A percentile compares a stretch with the other conserved stretches of the same genome.
These are phyloP conservation scores for Crithidia sp. DNA, from an alignment of 208 protist species.

Conservation along the genomic window DNA sequence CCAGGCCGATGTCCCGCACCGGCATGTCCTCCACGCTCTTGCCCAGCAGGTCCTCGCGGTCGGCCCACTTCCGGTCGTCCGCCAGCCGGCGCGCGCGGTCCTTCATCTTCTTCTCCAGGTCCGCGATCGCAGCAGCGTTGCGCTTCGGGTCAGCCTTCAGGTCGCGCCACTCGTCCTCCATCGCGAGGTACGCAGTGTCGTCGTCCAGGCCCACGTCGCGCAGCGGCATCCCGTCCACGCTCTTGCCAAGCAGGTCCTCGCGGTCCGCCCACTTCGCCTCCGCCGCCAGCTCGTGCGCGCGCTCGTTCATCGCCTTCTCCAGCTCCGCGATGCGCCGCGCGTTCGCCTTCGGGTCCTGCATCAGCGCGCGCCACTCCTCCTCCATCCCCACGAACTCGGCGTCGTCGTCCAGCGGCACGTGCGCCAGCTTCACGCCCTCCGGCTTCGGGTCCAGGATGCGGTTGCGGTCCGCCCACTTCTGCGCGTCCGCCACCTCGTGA, in stretches of 20 bases:
- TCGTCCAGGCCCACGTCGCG: slow-evolving; percentile 41
- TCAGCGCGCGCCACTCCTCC: slow-evolving; percentile 34
- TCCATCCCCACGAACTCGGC: slow-evolving; percentile 41
- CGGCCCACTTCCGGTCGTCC: slow-evolving; percentile 50
- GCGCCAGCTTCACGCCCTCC: slow-evolving; percentile 60
- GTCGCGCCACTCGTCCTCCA: slow-evolving; percentile 43
- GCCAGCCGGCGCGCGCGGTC: slow-evolving; percentile 32
- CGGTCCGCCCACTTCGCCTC: slow-evolving; percentile 43
- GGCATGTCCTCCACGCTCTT: too few relatives aligned
- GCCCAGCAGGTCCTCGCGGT: background rate
- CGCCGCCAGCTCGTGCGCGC: slow-evolving; percentile 45
- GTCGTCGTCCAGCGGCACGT: slow-evolving; percentile 55
- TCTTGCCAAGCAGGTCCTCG: slow-evolving; percentile 38
- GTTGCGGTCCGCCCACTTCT: slow-evolving; percentile 43
- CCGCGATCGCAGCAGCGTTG: slow-evolving; percentile 37
- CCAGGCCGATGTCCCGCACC: too few relatives aligned
- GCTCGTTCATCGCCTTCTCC: slow-evolving; percentile 36
- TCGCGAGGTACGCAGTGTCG: slow-evolving; percentile 38
- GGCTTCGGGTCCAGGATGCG: slow-evolving; percentile 42
- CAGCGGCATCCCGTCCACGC: slow-evolving; percentile 55
- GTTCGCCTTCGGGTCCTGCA: slow-evolving; percentile 43
- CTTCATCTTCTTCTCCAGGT: slow-evolving; percentile 45
- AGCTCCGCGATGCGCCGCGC: slow-evolving; percentile 6
- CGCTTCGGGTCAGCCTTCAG: slow-evolving; percentile 42
- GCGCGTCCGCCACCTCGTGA: slow-evolving; percentile 42